A percentile compares a stretch with the other conserved stretches of the same genome.
phyloP scores from a whole-genome alignment of 1,284 basidiomycete species.

The Marasmius fiardii region DNA sequence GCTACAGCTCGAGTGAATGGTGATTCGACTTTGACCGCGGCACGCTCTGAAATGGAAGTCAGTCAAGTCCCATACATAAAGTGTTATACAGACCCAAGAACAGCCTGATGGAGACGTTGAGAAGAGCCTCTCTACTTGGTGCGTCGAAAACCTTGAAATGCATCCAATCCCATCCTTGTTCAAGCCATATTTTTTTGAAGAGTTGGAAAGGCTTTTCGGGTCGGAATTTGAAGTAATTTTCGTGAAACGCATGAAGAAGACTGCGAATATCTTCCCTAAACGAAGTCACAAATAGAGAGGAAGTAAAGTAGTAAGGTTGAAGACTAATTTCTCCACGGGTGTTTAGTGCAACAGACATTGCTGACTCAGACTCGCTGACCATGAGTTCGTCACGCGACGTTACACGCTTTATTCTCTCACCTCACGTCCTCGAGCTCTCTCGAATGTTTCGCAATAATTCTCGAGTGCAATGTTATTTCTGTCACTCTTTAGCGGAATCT shows the following conservation, averaged over 20 bases:
- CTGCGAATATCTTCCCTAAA: constrained; percentile 59
- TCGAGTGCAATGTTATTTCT: constrained; percentile 62
- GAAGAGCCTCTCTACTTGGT: constrained; percentile 56
- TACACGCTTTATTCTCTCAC: background rate
- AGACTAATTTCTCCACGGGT: constrained; percentile 56
- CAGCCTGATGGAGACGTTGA: constrained; percentile 54
- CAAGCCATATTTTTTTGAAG: constrained; percentile 68
- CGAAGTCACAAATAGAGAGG: constrained; percentile 64
- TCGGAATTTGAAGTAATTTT: constrained; percentile 33
- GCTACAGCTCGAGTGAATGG: constrained; percentile 52
- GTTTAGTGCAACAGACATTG: constrained; percentile 42
- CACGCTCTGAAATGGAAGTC: constrained; percentile 42
- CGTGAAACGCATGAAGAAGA: constrained; percentile 47
- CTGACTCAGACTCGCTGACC: background rate
- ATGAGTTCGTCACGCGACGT: background rate
- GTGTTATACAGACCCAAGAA: constrained; percentile 49
- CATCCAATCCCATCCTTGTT: constrained; percentile 67
- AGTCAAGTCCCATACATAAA: background rate
- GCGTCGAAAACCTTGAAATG: constrained; percentile 69
- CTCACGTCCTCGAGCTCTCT: background rate
- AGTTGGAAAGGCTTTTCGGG: constrained; percentile 51
- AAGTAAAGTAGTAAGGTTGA: constrained; percentile 74
- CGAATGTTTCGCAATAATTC: constrained; percentile 30
- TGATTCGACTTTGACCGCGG: constrained; percentile 37
- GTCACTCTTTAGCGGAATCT: constrained; percentile 43